Evolutionary conservation across 2,329 filamentous ascomycete genomes (phyloP).

Genomic region (Tolypocladium paradoxum): DNA sequence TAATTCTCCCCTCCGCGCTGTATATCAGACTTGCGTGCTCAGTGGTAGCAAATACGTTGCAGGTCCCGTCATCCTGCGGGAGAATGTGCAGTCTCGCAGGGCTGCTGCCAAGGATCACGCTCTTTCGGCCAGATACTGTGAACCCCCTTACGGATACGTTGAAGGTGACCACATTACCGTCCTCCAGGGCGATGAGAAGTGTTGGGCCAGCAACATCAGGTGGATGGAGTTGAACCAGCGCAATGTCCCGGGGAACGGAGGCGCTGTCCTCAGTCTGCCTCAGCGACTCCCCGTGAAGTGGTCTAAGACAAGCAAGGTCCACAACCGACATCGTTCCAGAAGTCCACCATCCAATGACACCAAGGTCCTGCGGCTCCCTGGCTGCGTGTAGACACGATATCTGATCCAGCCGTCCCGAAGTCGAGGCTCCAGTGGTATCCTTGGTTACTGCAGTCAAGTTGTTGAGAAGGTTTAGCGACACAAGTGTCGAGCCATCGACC

Average conservation of each 20-base stretch:
- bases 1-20: conserved; percentile 71
- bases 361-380: conserved; percentile 49
- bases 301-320: conserved; percentile 53
- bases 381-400: conserved; percentile 78
- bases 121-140: conserved; percentile 62
- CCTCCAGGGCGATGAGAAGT: conserved; percentile 81
- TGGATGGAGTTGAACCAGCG: conserved; percentile 68
- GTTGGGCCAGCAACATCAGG: conserved; percentile 50
- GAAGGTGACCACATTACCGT: conserved; percentile 83
- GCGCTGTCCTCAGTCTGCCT: conserved; percentile 51
- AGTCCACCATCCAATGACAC: conserved; percentile 80
- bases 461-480: conserved; percentile 54
- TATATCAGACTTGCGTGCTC: conserved; percentile 94
- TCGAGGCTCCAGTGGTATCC: conserved; percentile 42
- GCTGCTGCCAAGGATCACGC: conserved; percentile 73
- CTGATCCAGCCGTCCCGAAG: conserved; percentile 44
- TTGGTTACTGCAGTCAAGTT: conserved; percentile 49
- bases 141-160: conserved; percentile 52
- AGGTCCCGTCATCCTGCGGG: conserved; percentile 55
- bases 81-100: conserved; percentile 73
- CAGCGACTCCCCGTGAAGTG: conserved; percentile 54
- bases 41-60: conserved; percentile 83
- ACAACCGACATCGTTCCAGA: conserved; percentile 71
- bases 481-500: conserved; percentile 60
- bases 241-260: conserved; percentile 73